Percentiles rank a stretch among this genome's conserved stretches.
Conservation (phyloP, 352 stramenopile species). For the Nothophytophthora sp. region DNA sequence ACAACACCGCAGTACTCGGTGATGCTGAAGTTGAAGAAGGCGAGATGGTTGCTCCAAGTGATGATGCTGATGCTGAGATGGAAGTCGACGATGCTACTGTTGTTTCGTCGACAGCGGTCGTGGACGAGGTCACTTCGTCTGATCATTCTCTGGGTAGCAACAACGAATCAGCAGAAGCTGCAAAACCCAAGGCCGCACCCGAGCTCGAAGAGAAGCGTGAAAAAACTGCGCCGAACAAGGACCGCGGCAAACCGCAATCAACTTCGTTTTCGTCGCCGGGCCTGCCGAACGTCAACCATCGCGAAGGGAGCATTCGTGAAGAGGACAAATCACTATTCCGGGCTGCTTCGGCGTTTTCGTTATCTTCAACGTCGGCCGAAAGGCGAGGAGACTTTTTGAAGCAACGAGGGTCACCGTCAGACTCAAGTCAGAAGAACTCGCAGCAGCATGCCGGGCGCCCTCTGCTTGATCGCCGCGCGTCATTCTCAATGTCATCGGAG, state of each 20-base stretch:
- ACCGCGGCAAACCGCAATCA: slow-evolving; percentile 31
- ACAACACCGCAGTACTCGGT: background rate
- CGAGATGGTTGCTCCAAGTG: slow-evolving; percentile 17
- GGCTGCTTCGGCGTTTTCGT: slow-evolving; percentile 2
- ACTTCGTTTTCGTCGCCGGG: slow-evolving; percentile 39
- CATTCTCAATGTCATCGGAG: slow-evolving; percentile 32
- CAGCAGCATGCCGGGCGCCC: slow-evolving; percentile 16
- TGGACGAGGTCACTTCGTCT: background rate
- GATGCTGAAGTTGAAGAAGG: slow-evolving; percentile 26
- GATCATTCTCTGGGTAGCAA: background rate
- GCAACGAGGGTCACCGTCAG: slow-evolving; percentile 11
- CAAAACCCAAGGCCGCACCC: background rate
- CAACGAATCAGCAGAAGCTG: background rate
- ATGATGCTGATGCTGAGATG: slow-evolving; percentile 5
- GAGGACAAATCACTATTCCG: slow-evolving; percentile 5
- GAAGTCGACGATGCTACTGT: background rate
- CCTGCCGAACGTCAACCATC: slow-evolving; percentile 1
- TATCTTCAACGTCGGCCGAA: slow-evolving; percentile 8
- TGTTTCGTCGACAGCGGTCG: background rate
- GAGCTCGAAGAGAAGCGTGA: slow-evolving; percentile 18
- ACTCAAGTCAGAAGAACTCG: slow-evolving; percentile 18
- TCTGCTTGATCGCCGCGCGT: slow-evolving; percentile 50
- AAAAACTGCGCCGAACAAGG: slow-evolving; percentile 16
- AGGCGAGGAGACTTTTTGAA: slow-evolving; percentile 15
- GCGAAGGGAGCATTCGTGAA: slow-evolving; percentile 8